A percentile compares a stretch with the other conserved stretches of the same genome.
Evolutionary conservation across 257 asterid species (phyloP).

Genomic region (Solanum clarkiae): DNA sequence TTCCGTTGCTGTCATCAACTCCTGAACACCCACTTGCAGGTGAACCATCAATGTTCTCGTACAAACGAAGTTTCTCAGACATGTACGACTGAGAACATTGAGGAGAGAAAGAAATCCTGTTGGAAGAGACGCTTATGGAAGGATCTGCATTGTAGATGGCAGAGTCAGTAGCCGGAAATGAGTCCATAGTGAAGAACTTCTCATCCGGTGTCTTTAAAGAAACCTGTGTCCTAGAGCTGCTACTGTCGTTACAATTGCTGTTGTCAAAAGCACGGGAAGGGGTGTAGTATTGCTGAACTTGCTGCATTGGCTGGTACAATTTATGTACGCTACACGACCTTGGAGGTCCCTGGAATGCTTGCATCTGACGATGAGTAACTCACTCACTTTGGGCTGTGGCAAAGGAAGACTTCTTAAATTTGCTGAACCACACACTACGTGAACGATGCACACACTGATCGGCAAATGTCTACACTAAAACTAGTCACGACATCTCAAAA

Average conservation of each 20-base stretch:
- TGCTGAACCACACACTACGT: background rate
- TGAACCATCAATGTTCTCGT: slow-evolving; percentile 50
- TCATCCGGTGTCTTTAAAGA: slow-evolving; percentile 37
- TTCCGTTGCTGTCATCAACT: slow-evolving; percentile 53
- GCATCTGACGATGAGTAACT: slow-evolving; percentile 31
- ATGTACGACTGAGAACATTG: slow-evolving; percentile 61
- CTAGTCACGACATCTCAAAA: background rate
- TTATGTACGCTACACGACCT: slow-evolving; percentile 27
- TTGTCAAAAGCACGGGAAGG: slow-evolving; percentile 34
- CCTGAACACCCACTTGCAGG: slow-evolving; percentile 81
- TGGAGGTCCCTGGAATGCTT: slow-evolving; percentile 48
- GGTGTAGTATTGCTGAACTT: slow-evolving; percentile 29
- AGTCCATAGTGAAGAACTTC: slow-evolving; percentile 74
- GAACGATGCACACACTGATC: background rate
- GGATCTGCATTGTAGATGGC: slow-evolving; percentile 44
- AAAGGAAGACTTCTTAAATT: background rate
- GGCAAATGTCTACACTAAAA: background rate
- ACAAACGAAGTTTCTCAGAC: slow-evolving; percentile 39
- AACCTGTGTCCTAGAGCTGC: slow-evolving; percentile 38
- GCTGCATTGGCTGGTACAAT: slow-evolving; percentile 36
- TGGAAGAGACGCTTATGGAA: slow-evolving; percentile 46
- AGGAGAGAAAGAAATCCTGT: slow-evolving; percentile 64
- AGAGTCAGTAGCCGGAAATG: slow-evolving; percentile 42
- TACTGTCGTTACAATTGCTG: slow-evolving; percentile 17
- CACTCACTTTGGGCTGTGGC: background rate